Conservation (phyloP, 495 filamentous ascomycete species). For the Penicillium pancosmium region DNA sequence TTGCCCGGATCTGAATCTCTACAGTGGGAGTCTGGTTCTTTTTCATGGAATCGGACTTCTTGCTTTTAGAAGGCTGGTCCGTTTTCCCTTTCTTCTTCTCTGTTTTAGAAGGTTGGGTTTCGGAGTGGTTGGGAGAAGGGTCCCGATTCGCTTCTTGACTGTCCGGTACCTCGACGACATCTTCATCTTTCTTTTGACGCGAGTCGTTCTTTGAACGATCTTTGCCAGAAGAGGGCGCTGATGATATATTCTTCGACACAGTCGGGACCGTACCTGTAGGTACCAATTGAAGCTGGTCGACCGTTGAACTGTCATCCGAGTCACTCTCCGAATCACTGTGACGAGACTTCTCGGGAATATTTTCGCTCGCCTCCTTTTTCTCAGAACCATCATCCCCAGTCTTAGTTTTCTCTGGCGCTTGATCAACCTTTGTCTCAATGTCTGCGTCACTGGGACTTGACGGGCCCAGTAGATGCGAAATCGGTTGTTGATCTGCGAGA, state of each 20-base stretch:
- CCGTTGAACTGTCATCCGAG: not conserved
- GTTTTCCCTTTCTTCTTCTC: constrained; percentile 10
- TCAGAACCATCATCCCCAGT: not conserved
- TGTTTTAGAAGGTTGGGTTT: not conserved
- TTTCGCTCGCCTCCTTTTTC: not conserved
- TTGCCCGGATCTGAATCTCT: constrained; percentile 25
- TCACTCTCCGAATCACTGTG: not conserved
- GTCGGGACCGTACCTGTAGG: constrained; percentile 1
- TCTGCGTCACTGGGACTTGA: constrained; percentile 4
- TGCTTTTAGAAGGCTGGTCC: not conserved
- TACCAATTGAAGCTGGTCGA: constrained; percentile 13
- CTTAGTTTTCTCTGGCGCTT: not conserved
- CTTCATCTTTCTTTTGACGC: constrained; percentile 6
- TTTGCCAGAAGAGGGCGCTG: not conserved
- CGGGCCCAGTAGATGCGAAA: constrained; percentile 41
- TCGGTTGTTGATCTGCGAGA: constrained; percentile 37
- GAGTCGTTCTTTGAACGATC: not conserved
- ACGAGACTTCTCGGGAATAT: not conserved
- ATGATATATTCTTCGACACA: not conserved
- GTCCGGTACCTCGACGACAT: constrained; percentile 37
- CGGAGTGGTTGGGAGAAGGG: not conserved
- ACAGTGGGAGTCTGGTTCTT: not conserved
- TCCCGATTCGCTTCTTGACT: constrained; percentile 29
- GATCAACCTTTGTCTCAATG: not conserved
- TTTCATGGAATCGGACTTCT: not conserved